Evolutionary conservation across 202 grass and related monocot genomes (phyloP).

Genomic region (Sporobolus alterniflorus): DNA sequence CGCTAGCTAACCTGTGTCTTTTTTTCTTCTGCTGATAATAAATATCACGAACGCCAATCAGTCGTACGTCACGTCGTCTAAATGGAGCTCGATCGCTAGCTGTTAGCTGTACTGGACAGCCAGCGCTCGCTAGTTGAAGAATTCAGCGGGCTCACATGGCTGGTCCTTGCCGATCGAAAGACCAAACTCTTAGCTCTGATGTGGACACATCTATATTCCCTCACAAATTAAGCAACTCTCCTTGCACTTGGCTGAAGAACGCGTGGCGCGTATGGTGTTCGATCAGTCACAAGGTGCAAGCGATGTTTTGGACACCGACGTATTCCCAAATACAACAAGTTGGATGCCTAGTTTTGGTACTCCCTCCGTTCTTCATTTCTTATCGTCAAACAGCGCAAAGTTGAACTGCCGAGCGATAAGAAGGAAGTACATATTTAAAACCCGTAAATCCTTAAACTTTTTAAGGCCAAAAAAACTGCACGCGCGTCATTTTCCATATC

Average conservation of each 20-base stretch:
- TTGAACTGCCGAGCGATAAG: no score
- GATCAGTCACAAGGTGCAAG: neutral
- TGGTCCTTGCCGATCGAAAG: slow-evolving; percentile 33
- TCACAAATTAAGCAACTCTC: neutral
- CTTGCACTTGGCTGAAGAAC: neutral
- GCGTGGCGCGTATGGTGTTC: neutral
- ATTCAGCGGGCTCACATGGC: slow-evolving; percentile 6
- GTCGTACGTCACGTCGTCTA: neutral
- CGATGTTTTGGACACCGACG: neutral
- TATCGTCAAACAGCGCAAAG: no score
- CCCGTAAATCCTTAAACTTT: no score
- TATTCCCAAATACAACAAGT: neutral
- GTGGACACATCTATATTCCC: neutral
- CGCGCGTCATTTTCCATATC: no score
- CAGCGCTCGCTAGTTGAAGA: neutral
- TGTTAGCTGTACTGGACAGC: neutral
- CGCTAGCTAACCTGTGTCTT: neutral
- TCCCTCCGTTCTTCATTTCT: no score
- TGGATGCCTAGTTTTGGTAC: neutral
- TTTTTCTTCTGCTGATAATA: neutral
- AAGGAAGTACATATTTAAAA: no score
- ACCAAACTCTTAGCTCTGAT: neutral
- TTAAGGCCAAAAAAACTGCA: no score
- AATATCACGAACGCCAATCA: neutral
- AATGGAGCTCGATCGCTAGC: neutral